Evolutionary conservation across 2,329 filamentous ascomycete genomes (phyloP).

Genomic region (Dactylellina leptospora): DNA sequence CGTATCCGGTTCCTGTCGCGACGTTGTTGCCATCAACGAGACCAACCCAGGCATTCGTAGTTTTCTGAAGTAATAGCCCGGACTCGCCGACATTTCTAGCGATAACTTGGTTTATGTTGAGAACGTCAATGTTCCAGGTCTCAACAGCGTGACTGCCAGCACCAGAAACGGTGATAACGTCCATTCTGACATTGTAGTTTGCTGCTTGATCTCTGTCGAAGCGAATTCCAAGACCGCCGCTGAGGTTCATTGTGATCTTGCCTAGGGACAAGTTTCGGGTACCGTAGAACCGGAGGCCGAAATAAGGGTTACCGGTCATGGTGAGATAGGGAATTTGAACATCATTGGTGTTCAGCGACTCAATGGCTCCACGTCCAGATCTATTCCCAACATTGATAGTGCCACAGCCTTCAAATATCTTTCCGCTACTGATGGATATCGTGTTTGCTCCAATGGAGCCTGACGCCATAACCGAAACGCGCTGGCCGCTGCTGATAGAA

Average conservation of each 20-base stretch:
- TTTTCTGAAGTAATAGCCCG: slow-evolving; percentile 68
- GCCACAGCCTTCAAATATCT: slow-evolving; percentile 69
- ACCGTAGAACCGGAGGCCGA: slow-evolving; percentile 68
- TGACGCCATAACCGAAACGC: slow-evolving; percentile 66
- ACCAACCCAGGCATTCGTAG: slow-evolving; percentile 65
- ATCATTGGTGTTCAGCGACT: slow-evolving; percentile 64
- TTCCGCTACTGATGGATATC: slow-evolving; percentile 65
- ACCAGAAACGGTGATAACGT: slow-evolving; percentile 65
- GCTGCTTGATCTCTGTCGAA: slow-evolving; percentile 67
- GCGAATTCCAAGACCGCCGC: slow-evolving; percentile 67
- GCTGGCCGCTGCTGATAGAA: slow-evolving; percentile 65
- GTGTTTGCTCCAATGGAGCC: slow-evolving; percentile 68
- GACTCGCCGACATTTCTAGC: slow-evolving; percentile 67
- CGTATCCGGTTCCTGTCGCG: slow-evolving; percentile 66
- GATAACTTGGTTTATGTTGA: slow-evolving; percentile 66
- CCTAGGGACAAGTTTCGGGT: slow-evolving; percentile 65
- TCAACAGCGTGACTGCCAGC: slow-evolving; percentile 68
- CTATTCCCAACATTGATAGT: slow-evolving; percentile 65
- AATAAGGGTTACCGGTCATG: slow-evolving; percentile 69
- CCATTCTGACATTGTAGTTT: slow-evolving; percentile 68
- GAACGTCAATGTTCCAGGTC: slow-evolving; percentile 69
- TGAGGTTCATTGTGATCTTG: slow-evolving; percentile 67
- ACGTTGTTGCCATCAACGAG: slow-evolving; percentile 69
- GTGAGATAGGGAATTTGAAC: slow-evolving; percentile 68
- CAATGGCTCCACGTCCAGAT: slow-evolving; percentile 66